Evolutionary conservation across 768 basidiomycete species (phyloP).

Genomic region (Trametes gibbosa): DNA sequence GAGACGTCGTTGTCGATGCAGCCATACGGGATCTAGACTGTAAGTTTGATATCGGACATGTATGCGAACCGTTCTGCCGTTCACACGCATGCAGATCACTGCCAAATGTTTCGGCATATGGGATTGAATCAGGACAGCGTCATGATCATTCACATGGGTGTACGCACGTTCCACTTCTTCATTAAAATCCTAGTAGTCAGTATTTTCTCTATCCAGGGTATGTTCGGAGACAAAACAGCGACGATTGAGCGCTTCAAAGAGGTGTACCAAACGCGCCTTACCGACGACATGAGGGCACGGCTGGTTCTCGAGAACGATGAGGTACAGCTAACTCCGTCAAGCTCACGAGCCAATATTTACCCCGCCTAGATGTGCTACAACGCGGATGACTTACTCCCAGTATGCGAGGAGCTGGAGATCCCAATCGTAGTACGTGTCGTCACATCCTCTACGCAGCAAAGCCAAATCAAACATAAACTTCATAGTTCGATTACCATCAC

Average conservation of each 20-base stretch:
- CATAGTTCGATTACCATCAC: conserved; percentile 72
- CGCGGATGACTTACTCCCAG: conserved; percentile 81
- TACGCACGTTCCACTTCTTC: conserved; percentile 39
- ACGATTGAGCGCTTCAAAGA: conserved; percentile 72
- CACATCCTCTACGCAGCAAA: conserved; percentile 39
- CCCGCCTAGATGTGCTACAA: conserved; percentile 70
- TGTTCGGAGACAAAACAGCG: conserved; percentile 75
- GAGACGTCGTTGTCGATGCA: conserved; percentile 66
- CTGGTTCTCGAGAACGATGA: conserved; percentile 95
- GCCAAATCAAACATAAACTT: conserved; percentile 39
- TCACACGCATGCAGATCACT: conserved; percentile 50
- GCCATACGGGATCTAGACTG: conserved; percentile 76
- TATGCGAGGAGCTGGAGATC: conserved; percentile 81
- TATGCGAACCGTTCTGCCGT: too few relatives aligned
- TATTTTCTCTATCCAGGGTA: conserved; percentile 44
- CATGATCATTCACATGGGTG: conserved; percentile 79
- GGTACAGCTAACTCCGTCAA: conserved; percentile 36
- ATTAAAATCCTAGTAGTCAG: not conserved
- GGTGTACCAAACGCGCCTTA: conserved; percentile 58
- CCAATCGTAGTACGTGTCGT: conserved; percentile 32
- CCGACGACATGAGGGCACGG: conserved; percentile 62
- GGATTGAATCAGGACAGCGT: conserved; percentile 79
- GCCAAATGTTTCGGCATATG: conserved; percentile 85
- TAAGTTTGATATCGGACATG: conserved; percentile 22
- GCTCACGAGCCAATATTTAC: not conserved